A percentile compares a stretch with the other conserved stretches of the same genome.
These are phyloP conservation scores for Aureobasidium uvarum DNA, from an alignment of 2,329 filamentous ascomycete species.

Conservation along the genomic window DNA sequence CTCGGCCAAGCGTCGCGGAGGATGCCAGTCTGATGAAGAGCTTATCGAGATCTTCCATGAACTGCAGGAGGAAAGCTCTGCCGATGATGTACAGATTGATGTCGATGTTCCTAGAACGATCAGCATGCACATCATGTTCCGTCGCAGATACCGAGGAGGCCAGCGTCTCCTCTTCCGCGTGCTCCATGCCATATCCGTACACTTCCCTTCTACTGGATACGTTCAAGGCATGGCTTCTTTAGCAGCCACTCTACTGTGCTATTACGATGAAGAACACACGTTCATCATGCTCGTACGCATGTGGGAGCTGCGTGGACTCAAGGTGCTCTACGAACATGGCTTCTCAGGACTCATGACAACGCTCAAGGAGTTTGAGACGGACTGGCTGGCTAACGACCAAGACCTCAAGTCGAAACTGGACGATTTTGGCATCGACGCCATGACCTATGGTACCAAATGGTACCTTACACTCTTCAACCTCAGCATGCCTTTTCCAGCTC, in stretches of 20 bases:
- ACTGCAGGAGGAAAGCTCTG: constrained; percentile 69
- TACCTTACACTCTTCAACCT: constrained; percentile 98
- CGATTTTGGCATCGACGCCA: constrained; percentile 77
- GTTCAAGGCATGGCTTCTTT: constrained; percentile 97
- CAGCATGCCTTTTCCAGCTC: constrained; percentile 88
- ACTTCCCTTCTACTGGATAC: constrained; percentile 88
- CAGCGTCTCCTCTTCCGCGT: constrained; percentile 91
- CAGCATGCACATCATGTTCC: constrained; percentile 95
- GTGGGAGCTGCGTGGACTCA: constrained; percentile 84
- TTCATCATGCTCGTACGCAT: constrained; percentile 97
- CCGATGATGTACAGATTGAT: constrained; percentile 96
- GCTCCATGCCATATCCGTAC: constrained; percentile 84
- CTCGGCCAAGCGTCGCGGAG: constrained; percentile 66
- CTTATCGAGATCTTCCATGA: constrained; percentile 70
- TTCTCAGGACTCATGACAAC: constrained; percentile 86
- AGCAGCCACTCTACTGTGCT: constrained; percentile 88
- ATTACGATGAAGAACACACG: constrained; percentile 91
- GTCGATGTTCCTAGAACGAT: constrained; percentile 95
- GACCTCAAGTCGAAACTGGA: constrained; percentile 63
- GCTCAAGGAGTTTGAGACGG: constrained; percentile 76
- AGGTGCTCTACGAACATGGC: constrained; percentile 76
- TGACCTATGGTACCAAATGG: constrained; percentile 95
- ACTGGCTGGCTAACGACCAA: constrained; percentile 70
- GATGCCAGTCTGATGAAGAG: constrained; percentile 62
- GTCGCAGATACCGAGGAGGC: constrained; percentile 83